Conservation (phyloP, 495 filamentous ascomycete genomes). For the Neurospora sp. region DNA sequence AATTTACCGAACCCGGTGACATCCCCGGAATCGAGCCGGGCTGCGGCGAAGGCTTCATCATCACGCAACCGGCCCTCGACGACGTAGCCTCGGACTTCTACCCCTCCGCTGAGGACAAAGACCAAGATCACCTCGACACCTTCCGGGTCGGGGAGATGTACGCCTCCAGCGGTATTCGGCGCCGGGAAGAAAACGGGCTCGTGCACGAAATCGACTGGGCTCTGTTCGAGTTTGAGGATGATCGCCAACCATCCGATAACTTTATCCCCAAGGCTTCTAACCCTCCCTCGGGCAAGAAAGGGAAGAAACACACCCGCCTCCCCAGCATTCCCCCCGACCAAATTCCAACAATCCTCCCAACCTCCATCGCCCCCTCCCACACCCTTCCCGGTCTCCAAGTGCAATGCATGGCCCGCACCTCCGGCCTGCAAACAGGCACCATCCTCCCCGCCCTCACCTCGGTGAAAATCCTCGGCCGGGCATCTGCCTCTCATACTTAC, state of each 20-base stretch:
- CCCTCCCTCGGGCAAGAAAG: background rate
- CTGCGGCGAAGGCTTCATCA: constrained; percentile 58
- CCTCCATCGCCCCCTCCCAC: constrained; percentile 30
- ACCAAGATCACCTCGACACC: constrained; percentile 58
- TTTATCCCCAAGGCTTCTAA: constrained; percentile 27
- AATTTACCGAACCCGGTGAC: constrained; percentile 59
- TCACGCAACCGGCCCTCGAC: constrained; percentile 82
- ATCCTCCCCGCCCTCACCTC: constrained; percentile 67
- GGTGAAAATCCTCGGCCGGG: constrained; percentile 72
- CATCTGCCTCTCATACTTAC: constrained; percentile 73
- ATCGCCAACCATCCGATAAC: constrained; percentile 62
- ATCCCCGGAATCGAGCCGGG: constrained; percentile 70
- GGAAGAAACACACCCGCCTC: background rate
- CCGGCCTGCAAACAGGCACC: constrained; percentile 65
- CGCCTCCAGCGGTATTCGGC: constrained; percentile 77
- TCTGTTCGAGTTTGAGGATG: constrained; percentile 66
- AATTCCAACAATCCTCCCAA: constrained; percentile 22
- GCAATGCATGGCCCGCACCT: constrained; percentile 86
- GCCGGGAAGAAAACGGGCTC: constrained; percentile 49
- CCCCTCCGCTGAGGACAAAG: constrained; percentile 36
- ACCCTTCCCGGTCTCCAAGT: constrained; percentile 62
- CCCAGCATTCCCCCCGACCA: background rate
- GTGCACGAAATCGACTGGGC: constrained; percentile 96
- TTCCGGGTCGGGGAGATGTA: constrained; percentile 74
- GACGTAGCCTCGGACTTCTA: constrained; percentile 79